Evolutionary conservation across 305 asterid genomes (phyloP).

Genomic region (Fraxinus sp.): DNA sequence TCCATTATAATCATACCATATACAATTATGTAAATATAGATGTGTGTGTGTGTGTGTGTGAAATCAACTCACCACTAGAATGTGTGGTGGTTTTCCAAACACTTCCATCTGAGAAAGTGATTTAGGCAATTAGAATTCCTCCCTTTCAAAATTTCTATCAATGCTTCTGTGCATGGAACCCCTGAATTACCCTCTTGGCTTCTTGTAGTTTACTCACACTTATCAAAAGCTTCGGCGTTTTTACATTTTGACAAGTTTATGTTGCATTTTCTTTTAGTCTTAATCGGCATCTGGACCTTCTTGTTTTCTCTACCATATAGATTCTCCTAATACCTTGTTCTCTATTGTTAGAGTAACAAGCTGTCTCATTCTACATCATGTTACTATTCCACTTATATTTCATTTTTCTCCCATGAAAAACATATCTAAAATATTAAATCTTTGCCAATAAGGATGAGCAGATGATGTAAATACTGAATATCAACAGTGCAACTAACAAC

Average conservation of each 20-base stretch:
- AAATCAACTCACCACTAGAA: background rate
- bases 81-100: background rate
- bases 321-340: background rate
- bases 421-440: background rate
- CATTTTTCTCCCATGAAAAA: background rate
- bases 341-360: background rate
- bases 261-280: background rate
- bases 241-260: background rate
- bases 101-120: background rate
- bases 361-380: background rate
- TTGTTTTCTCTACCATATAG: background rate
- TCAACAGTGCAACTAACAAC: background rate
- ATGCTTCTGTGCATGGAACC: background rate
- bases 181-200: background rate
- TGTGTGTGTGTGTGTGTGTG: no score
- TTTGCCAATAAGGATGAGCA: background rate
- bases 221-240: background rate
- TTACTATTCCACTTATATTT: background rate
- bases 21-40: background rate
- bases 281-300: background rate
- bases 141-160: background rate
- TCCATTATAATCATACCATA: background rate
- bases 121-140: background rate
- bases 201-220: background rate
- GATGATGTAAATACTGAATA: background rate